These are phyloP conservation scores for Tulasnella sp. DNA, from an alignment of 768 basidiomycete genomes.

Conservation along the genomic window DNA sequence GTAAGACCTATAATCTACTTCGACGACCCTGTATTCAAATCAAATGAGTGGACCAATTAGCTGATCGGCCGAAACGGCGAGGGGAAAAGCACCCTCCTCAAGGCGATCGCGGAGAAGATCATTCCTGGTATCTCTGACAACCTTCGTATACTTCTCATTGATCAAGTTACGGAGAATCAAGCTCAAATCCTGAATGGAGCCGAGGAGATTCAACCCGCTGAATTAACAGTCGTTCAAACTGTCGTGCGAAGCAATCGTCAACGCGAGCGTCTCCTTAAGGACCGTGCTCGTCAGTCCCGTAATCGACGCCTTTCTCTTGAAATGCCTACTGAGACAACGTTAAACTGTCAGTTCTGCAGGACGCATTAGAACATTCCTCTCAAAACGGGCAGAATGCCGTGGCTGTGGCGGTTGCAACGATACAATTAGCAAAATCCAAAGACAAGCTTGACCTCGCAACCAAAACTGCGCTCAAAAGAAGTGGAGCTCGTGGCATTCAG, in stretches of 20 bases:
- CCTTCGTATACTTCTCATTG: constrained; percentile 35
- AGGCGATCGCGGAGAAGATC: constrained; percentile 32
- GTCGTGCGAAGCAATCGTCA: constrained; percentile 36
- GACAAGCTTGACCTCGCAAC: constrained; percentile 25
- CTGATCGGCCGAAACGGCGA: constrained; percentile 41
- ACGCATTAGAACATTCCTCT: constrained; percentile 19
- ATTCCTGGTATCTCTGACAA: constrained; percentile 39
- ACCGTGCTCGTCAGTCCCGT: background rate
- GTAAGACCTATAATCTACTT: background rate
- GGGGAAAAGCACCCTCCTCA: constrained; percentile 47
- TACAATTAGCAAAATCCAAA: constrained; percentile 19
- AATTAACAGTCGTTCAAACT: constrained; percentile 28
- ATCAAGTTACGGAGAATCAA: constrained; percentile 28
- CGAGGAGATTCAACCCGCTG: constrained; percentile 15
- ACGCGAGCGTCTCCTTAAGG: constrained; percentile 16
- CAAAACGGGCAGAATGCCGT: constrained; percentile 9
- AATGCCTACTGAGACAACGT: background rate
- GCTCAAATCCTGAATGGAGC: constrained; percentile 16
- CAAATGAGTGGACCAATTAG: too few species aligned
- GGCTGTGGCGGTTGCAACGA: constrained; percentile 12
- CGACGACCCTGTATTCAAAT: background rate
- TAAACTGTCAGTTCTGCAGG: constrained; percentile 17
- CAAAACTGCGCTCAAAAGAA: constrained; percentile 40
- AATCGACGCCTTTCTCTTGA: background rate
- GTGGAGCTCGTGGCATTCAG: constrained; percentile 45